Evolutionary conservation across 2,329 filamentous ascomycete genomes (phyloP).

Genomic region (Aurifilum marmelostoma): DNA sequence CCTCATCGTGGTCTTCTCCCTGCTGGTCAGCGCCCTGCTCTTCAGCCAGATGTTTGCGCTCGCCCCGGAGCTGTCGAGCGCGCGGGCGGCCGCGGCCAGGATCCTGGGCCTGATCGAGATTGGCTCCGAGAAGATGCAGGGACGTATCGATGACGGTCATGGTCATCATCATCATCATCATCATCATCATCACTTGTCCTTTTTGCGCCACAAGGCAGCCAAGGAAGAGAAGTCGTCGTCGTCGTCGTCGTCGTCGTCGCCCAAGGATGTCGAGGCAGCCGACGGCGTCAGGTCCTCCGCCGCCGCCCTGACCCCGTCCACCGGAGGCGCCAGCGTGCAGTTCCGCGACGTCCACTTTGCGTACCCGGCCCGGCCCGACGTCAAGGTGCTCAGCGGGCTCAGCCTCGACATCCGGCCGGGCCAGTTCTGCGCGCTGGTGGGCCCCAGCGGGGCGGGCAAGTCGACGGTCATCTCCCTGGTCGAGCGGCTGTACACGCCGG

Average conservation of each 20-base stretch:
- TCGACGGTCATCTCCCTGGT: conserved; percentile 51
- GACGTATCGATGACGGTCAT: conserved; percentile 1
- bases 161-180: background rate
- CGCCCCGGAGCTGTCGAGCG: conserved; percentile 59
- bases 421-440: conserved; percentile 48
- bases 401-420: conserved; percentile 42
- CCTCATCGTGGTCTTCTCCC: conserved; percentile 57
- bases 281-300: conserved; percentile 31
- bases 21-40: conserved; percentile 56
- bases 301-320: background rate
- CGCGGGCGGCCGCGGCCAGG: conserved; percentile 49
- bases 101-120: conserved; percentile 40
- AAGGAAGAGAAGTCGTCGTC: conserved; percentile 15
- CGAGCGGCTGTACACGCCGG: conserved; percentile 58
- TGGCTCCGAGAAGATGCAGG: conserved; percentile 23
- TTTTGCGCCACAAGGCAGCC: too few species aligned
- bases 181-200: too few species aligned
- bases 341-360: conserved; percentile 61
- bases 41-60: conserved; percentile 63
- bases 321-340: conserved; percentile 41
- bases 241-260: too few species aligned
- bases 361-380: conserved; percentile 62
- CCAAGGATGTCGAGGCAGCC: conserved; percentile 37
- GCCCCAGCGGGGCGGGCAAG: conserved; percentile 52
- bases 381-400: conserved; percentile 49